These are phyloP conservation scores for Entomortierella lignicola DNA, from an alignment of 192 early-diverging fungal genomes.

Conservation along the genomic window DNA sequence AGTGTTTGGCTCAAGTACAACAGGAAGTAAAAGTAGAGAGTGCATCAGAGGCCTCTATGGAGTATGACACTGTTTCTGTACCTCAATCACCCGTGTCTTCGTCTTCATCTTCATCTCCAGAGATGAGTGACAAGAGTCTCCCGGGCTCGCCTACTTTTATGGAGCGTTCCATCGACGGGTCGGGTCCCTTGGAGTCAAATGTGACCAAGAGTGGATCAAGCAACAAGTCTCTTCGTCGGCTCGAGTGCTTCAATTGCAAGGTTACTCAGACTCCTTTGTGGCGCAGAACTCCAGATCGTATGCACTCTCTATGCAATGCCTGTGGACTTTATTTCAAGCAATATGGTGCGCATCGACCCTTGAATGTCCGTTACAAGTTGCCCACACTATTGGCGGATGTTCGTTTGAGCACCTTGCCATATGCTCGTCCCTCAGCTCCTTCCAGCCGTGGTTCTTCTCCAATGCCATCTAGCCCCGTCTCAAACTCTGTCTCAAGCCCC, in stretches of 20 bases:
- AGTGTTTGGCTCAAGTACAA: slow-evolving; percentile 32
- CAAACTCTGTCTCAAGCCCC: neutral
- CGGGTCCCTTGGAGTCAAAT: neutral
- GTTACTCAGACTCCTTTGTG: slow-evolving; percentile 83
- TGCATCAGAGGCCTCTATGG: slow-evolving; percentile 16
- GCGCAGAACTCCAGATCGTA: slow-evolving; percentile 79
- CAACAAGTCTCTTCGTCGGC: slow-evolving; percentile 57
- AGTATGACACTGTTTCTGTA: slow-evolving; percentile 23
- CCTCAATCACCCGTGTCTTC: slow-evolving; percentile 31
- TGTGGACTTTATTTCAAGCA: slow-evolving; percentile 78
- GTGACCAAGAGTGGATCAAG: neutral
- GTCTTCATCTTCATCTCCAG: slow-evolving; percentile 17
- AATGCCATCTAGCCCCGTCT: neutral
- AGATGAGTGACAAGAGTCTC: slow-evolving; percentile 30
- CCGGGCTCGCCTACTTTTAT: slow-evolving; percentile 22
- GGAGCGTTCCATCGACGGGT: slow-evolving; percentile 26
- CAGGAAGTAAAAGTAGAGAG: slow-evolving; percentile 30
- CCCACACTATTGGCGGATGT: slow-evolving; percentile 29
- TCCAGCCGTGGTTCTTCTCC: slow-evolving; percentile 25
- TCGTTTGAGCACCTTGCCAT: slow-evolving; percentile 25
- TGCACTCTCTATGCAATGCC: slow-evolving; percentile 86
- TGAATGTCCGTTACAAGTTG: slow-evolving; percentile 63
- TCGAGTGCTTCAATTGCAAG: slow-evolving; percentile 81
- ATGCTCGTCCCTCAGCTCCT: slow-evolving; percentile 30
- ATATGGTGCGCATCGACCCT: slow-evolving; percentile 67